Percentiles rank a stretch among this genome's conserved stretches.
Evolutionary conservation across 805 yeast genomes (phyloP).

Genomic region (Kluyveromyces nonfermentans): DNA sequence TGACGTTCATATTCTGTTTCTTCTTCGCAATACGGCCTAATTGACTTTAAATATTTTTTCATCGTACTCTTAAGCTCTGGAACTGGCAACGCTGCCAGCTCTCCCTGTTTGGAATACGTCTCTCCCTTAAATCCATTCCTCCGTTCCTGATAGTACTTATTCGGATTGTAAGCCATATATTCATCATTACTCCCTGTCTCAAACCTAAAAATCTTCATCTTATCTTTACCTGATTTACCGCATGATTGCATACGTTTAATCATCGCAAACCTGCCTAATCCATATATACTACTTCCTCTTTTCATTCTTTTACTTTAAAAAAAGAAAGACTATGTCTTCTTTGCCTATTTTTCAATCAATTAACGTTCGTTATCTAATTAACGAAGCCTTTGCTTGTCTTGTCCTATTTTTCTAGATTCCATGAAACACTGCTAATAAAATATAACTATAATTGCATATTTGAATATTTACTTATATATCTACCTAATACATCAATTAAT

Average conservation of each 20-base stretch:
- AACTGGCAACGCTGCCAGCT: slow-evolving; percentile 79
- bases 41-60: slow-evolving; percentile 55
- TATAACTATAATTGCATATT: too few relatives aligned
- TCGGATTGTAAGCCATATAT: slow-evolving; percentile 18
- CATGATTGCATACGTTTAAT: not conserved
- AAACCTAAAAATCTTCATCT: slow-evolving; percentile 10
- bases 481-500: too few relatives aligned
- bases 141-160: slow-evolving; percentile 13
- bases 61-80: slow-evolving; percentile 71
- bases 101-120: slow-evolving; percentile 60
- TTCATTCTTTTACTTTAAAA: too few relatives aligned
- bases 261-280: not conserved
- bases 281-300: not conserved
- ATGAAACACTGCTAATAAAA: too few relatives aligned
- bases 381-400: too few relatives aligned
- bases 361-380: too few relatives aligned
- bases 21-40: slow-evolving; percentile 53
- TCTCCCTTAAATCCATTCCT: slow-evolving; percentile 42
- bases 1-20: slow-evolving; percentile 44
- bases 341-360: too few relatives aligned
- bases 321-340: too few relatives aligned
- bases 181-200: slow-evolving; percentile 21
- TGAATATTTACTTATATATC: too few relatives aligned
- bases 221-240: not conserved
- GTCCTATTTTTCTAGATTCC: too few relatives aligned